A percentile compares a stretch with the other conserved stretches of the same genome.
These are phyloP conservation scores for Oryza australiensis DNA, from an alignment of 176 grass and related monocot species.

Conservation along the genomic window DNA sequence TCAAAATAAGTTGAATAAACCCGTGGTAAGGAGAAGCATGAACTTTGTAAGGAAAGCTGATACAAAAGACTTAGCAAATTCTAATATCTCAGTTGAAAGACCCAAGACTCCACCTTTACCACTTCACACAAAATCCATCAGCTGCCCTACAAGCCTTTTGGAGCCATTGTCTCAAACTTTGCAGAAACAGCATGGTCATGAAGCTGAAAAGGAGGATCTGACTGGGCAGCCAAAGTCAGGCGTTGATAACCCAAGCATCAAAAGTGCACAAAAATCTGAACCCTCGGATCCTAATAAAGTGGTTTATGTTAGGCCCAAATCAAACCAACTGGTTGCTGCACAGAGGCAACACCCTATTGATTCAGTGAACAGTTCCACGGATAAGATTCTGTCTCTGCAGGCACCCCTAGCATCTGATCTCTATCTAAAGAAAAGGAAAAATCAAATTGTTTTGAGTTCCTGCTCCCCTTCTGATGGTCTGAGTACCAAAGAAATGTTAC, in stretches of 20 bases:
- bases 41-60: constrained; percentile 58
- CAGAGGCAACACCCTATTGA: constrained; percentile 50
- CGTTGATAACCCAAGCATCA: constrained; percentile 38
- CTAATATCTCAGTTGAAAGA: constrained; percentile 72
- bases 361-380: constrained; percentile 40
- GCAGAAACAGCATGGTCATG: constrained; percentile 44
- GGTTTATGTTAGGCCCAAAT: constrained; percentile 63
- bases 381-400: constrained; percentile 43
- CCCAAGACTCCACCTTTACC: constrained; percentile 75
- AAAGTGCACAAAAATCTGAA: constrained; percentile 36
- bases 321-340: constrained; percentile 69
- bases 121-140: constrained; percentile 51
- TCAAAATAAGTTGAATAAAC: constrained; percentile 50
- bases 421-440: constrained; percentile 84
- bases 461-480: constrained; percentile 51
- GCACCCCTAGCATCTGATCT: constrained; percentile 53
- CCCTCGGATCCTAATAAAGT: constrained; percentile 40
- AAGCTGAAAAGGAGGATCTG: constrained; percentile 40
- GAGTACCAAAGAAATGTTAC: constrained; percentile 44
- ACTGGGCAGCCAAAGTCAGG: constrained; percentile 4
- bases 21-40: constrained; percentile 50
- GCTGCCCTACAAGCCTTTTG: constrained; percentile 16
- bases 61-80: constrained; percentile 31
- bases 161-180: constrained; percentile 44
- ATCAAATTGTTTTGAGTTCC: constrained; percentile 82